These are phyloP conservation scores for Starmera dryadoides DNA, from an alignment of 805 yeast genomes.

Conservation along the genomic window DNA sequence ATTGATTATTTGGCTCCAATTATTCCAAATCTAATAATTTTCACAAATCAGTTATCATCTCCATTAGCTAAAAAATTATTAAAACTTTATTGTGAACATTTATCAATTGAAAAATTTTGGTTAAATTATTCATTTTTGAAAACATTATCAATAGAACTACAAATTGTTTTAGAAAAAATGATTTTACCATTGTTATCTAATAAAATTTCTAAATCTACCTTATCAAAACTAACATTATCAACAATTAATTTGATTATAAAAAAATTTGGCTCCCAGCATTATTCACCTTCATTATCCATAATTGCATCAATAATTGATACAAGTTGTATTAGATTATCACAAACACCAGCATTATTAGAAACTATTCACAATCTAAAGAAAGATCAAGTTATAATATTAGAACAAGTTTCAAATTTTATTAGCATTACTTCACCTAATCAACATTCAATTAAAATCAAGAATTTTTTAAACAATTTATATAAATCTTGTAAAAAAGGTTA, in stretches of 20 bases:
- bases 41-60: background rate
- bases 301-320: slow-evolving; percentile 1
- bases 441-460: background rate
- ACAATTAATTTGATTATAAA: background rate
- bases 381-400: background rate
- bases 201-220: background rate
- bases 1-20: slow-evolving; percentile 1
- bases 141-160: background rate
- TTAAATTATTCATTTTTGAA: background rate
- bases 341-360: slow-evolving; percentile 1
- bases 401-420: background rate
- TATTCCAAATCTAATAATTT: slow-evolving; percentile 1
- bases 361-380: background rate
- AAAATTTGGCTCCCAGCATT: background rate
- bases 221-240: background rate
- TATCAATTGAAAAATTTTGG: background rate
- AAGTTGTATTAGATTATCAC: background rate
- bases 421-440: background rate
- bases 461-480: slow-evolving; percentile 4
- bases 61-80: background rate
- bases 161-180: background rate
- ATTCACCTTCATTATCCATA: background rate
- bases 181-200: background rate
- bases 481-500: slow-evolving; percentile 5
- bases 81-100: too few species aligned